These are phyloP conservation scores for Entomortierella lignicola DNA, from an alignment of 192 early-diverging fungal species.

Conservation along the genomic window DNA sequence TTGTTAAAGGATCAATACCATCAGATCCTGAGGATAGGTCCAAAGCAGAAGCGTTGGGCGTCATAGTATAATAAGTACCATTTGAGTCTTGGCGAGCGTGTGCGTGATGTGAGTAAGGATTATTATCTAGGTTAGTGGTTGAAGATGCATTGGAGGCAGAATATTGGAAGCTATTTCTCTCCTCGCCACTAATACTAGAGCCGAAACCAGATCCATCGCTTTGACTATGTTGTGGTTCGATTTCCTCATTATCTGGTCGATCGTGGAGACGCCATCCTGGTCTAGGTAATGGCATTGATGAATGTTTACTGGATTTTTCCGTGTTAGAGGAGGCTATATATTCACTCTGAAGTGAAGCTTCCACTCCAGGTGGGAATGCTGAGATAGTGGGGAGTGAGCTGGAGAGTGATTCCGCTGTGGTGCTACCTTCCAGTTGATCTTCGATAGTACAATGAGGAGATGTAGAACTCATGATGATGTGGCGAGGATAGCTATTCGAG, in stretches of 20 bases:
- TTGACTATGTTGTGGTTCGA: constrained; percentile 3
- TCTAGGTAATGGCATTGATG: constrained; percentile 42
- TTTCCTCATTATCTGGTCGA: constrained; percentile 18
- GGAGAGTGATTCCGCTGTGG: constrained; percentile 12
- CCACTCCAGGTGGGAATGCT: constrained; percentile 29
- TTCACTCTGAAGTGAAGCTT: background rate
- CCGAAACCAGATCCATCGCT: constrained; percentile 6
- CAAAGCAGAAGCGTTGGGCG: constrained; percentile 40
- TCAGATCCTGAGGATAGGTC: constrained; percentile 19
- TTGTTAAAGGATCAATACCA: constrained; percentile 1
- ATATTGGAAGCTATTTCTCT: constrained; percentile 24
- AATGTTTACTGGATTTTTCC: constrained; percentile 27
- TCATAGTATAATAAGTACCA: constrained; percentile 35
- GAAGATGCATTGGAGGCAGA: constrained; percentile 46
- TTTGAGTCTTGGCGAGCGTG: constrained; percentile 34
- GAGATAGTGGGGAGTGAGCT: constrained; percentile 20
- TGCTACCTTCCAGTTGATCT: background rate
- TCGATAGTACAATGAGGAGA: constrained; percentile 11
- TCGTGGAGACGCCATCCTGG: constrained; percentile 46
- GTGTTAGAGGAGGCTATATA: background rate
- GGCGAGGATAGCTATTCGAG: constrained; percentile 19
- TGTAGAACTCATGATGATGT: constrained; percentile 27
- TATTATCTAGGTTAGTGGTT: constrained; percentile 24
- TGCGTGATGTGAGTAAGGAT: constrained; percentile 6
- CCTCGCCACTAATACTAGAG: background rate